A percentile compares a stretch with the other conserved stretches of the same genome.
Conservation (phyloP, 805 yeast genomes). For the Candida methanosorbosa region DNA sequence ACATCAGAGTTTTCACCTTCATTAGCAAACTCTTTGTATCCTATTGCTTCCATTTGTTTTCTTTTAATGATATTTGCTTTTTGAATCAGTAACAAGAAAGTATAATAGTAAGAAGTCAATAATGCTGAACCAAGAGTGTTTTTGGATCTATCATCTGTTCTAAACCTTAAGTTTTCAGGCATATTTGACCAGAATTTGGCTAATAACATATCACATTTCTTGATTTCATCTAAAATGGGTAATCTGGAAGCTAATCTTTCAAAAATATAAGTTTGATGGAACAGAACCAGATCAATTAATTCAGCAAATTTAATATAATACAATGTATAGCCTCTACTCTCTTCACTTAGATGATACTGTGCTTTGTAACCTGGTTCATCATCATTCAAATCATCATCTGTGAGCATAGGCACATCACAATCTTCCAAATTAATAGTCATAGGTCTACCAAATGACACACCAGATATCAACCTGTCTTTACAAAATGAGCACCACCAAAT, state of each 20-base stretch:
- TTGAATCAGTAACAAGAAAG: slow-evolving; percentile 57
- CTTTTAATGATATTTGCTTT: slow-evolving; percentile 50
- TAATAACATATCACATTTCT: slow-evolving; percentile 62
- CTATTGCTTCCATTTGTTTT: neutral
- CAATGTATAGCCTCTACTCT: slow-evolving; percentile 38
- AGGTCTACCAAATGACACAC: slow-evolving; percentile 67
- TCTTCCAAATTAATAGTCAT: slow-evolving; percentile 58
- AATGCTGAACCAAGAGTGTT: slow-evolving; percentile 43
- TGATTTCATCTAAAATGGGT: slow-evolving; percentile 36
- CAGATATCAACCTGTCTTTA: slow-evolving; percentile 56
- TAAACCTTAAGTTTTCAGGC: slow-evolving; percentile 52
- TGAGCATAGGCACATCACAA: slow-evolving; percentile 72
- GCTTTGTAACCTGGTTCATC: slow-evolving; percentile 35
- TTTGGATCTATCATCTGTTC: slow-evolving; percentile 33
- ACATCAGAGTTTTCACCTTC: slow-evolving; percentile 29
- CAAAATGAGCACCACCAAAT: slow-evolving; percentile 74
- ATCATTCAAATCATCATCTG: slow-evolving; percentile 57
- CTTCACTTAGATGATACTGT: slow-evolving; percentile 22
- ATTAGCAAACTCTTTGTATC: slow-evolving; percentile 15
- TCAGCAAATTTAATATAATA: slow-evolving; percentile 54
- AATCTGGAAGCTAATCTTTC: slow-evolving; percentile 30
- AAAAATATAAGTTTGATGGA: slow-evolving; percentile 60
- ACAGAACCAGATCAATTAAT: slow-evolving; percentile 56
- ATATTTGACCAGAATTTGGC: slow-evolving; percentile 64
- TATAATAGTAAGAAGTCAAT: slow-evolving; percentile 61